A percentile compares a stretch with the other conserved stretches of the same genome.
These are phyloP conservation scores for Boletus barrowsii DNA, from an alignment of 768 basidiomycete genomes.

Conservation along the genomic window DNA sequence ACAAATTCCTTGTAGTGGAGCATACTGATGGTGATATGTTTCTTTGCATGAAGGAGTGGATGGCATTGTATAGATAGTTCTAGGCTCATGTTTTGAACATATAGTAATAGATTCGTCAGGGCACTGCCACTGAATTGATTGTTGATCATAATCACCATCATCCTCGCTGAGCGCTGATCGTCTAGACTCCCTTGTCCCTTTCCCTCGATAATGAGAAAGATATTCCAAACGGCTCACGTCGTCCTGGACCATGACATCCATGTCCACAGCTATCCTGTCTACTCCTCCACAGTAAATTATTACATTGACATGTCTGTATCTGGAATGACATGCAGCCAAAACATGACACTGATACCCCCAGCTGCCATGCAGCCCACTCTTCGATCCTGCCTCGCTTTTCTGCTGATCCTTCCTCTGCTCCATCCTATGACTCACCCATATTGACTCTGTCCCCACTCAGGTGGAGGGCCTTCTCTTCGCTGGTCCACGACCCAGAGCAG, in stretches of 20 bases:
- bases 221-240: constrained; percentile 4
- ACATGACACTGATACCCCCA: constrained; percentile 31
- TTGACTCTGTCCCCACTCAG: constrained; percentile 63
- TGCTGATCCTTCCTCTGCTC: constrained; percentile 17
- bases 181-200: constrained; percentile 10
- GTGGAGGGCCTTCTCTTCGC: constrained; percentile 39
- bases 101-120: no score
- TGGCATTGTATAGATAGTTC: no score
- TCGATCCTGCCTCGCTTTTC: constrained; percentile 34
- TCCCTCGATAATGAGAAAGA: not conserved
- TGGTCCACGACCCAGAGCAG: constrained; percentile 28
- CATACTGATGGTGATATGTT: no score
- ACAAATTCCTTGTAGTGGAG: no score
- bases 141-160: no score
- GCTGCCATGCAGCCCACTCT: constrained; percentile 30
- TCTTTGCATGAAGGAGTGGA: no score
- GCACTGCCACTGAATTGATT: no score
- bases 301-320: constrained; percentile 30
- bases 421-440: constrained; percentile 54
- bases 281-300: constrained; percentile 37
- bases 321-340: constrained; percentile 29
- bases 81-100: no score
- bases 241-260: constrained; percentile 11
- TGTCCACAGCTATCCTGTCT: constrained; percentile 27
- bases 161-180: no score